Percentiles rank a stretch among this genome's conserved stretches.
Evolutionary conservation across 2,329 filamentous ascomycete genomes (phyloP).

Genomic region (Colletotrichum orbiculare): DNA sequence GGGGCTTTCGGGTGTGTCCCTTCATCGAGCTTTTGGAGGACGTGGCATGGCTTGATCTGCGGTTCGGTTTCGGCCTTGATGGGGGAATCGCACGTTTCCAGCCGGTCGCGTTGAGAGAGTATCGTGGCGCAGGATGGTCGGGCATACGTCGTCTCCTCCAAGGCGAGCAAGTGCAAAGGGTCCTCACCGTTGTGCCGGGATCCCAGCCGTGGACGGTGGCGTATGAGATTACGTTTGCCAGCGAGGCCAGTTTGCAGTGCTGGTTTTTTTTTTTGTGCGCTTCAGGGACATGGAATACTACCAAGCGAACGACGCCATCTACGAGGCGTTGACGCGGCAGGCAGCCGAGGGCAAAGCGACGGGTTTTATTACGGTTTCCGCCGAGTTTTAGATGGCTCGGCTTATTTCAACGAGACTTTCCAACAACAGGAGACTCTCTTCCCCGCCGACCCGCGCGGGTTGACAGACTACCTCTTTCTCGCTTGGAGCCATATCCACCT

Average conservation of each 20-base stretch:
- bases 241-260: background rate
- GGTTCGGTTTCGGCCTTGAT: background rate
- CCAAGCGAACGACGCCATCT: slow-evolving; percentile 31
- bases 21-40: background rate
- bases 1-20: background rate
- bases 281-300: slow-evolving; percentile 34
- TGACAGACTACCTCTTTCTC: too few species aligned
- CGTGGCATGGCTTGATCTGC: background rate
- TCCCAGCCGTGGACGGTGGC: slow-evolving; percentile 30
- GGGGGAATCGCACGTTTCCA: background rate
- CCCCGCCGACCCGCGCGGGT: too few species aligned
- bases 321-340: slow-evolving; percentile 32
- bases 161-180: slow-evolving; percentile 30
- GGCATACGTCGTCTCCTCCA: slow-evolving; percentile 30
- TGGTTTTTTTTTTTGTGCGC: background rate
- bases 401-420: too few species aligned
- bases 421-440: too few species aligned
- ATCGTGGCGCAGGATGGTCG: slow-evolving; percentile 20
- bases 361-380: slow-evolving; percentile 25
- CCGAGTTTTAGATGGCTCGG: slow-evolving; percentile 11
- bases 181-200: slow-evolving; percentile 27
- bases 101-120: slow-evolving; percentile 10
- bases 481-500: too few species aligned
- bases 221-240: slow-evolving; percentile 32
- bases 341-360: slow-evolving; percentile 32